Base-by-base conservation (phyloP, 2,329 filamentous ascomycete species). In the Penicillium oxalicum region DNA sequence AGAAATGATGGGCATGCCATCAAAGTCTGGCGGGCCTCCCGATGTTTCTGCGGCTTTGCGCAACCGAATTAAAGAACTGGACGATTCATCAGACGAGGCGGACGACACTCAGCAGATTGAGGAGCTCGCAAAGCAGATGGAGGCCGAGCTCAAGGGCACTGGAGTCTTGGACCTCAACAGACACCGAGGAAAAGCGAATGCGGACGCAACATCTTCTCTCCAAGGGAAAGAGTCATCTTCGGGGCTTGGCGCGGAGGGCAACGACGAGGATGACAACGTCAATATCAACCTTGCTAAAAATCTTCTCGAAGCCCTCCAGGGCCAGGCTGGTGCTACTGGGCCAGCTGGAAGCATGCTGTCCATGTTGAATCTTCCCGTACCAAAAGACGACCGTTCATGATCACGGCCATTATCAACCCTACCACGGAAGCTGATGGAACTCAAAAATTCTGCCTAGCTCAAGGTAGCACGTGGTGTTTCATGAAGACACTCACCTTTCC, bases 241-340 rank as follows among this genome's bases (percentile, higher is more conserved):
- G 3, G 29, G 11, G 29, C 29, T 32, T 32, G 29, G 29, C 29
- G 11, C 11, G 11, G 29, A 11, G 8, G 29, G 29, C 7, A 44
- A 43, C 28, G 18, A 37, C 13, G 55, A 54, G 13, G 57, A 56
- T 33, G 62, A 63, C 34, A 68, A 69, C 54, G 81, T 93, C 27
- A 88, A 97, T 64, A 87, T 90, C 58, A 91, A 93, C 53, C 75
- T 98, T 25, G 90, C 88, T 13, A 89, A 87, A 67, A 97, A 97
- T 61, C 75, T 98, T 47, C 75, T 98, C 1, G 89, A 96, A 67
- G 91, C 88, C 60, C 91, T 98, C 70, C 94, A 95, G 64, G 85
- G 87, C 12, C 91, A 97, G 67, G 88, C 77, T 13, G 93, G 93
- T 9, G 81, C 86, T 74, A 77, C 88, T 29, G 93, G 93, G 0